These are phyloP conservation scores for Scytalidium sp. DNA, from an alignment of 2,329 filamentous ascomycete genomes.

Conservation along the genomic window DNA sequence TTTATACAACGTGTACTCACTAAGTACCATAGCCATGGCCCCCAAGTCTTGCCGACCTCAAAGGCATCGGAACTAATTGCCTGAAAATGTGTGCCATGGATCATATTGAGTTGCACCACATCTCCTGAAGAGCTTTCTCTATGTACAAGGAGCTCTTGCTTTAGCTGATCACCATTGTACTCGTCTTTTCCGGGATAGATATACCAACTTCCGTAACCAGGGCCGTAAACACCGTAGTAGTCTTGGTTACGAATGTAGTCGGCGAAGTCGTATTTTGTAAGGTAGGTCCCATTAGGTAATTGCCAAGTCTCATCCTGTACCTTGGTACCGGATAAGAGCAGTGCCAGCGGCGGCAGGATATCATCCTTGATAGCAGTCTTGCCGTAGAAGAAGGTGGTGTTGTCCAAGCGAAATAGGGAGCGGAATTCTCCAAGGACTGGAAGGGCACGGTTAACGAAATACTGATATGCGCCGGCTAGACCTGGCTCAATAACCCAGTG, in stretches of 20 bases:
- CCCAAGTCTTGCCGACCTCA: conserved; percentile 38
- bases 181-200: conserved; percentile 48
- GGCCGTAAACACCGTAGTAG: conserved; percentile 45
- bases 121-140: conserved; percentile 48
- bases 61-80: conserved; percentile 33
- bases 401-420: conserved; percentile 47
- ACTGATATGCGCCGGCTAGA: conserved; percentile 49
- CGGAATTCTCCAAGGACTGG: conserved; percentile 46
- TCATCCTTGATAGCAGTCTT: conserved; percentile 43
- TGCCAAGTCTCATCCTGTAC: conserved; percentile 52
- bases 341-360: conserved; percentile 36
- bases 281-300: conserved; percentile 41
- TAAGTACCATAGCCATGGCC: conserved; percentile 41
- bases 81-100: conserved; percentile 48
- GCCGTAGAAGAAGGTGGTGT: conserved; percentile 42
- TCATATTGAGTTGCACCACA: conserved; percentile 50
- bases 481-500: conserved; percentile 49
- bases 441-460: conserved; percentile 47
- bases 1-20: conserved; percentile 30
- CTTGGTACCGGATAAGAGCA: conserved; percentile 40
- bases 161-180: conserved; percentile 48
- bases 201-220: conserved; percentile 47
- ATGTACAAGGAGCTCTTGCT: conserved; percentile 50
- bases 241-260: conserved; percentile 35
- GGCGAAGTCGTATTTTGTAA: conserved; percentile 36